Percentiles rank a stretch among this genome's conserved stretches.
These are phyloP conservation scores for Neurospora intermedia DNA, from an alignment of 495 filamentous ascomycete species.

Conservation along the genomic window DNA sequence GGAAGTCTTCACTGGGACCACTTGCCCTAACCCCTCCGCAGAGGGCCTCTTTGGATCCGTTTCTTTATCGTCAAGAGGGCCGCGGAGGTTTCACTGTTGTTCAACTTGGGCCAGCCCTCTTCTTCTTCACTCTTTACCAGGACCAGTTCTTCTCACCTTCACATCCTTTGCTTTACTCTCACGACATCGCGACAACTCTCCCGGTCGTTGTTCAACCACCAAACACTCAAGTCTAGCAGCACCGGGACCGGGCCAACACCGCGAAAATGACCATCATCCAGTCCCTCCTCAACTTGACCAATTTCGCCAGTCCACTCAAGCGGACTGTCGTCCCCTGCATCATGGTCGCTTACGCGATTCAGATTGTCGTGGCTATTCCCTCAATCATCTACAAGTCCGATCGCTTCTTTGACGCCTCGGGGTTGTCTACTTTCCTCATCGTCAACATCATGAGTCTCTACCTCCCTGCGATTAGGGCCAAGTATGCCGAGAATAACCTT, in stretches of 20 bases:
- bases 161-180: too few species aligned
- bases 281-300: slow-evolving; percentile 42
- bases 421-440: slow-evolving; percentile 49
- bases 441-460: slow-evolving; percentile 47
- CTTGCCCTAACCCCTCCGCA: too few species aligned
- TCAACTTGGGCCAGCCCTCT: not conserved
- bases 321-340: slow-evolving; percentile 48
- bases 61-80: not conserved
- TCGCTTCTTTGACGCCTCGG: slow-evolving; percentile 55
- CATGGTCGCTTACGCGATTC: slow-evolving; percentile 43
- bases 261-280: slow-evolving; percentile 38
- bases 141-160: too few species aligned
- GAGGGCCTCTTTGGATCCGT: too few species aligned
- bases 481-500: not conserved
- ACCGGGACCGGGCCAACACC: not conserved
- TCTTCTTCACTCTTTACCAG: too few species aligned
- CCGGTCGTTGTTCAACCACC: not conserved
- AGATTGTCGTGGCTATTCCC: slow-evolving; percentile 46
- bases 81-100: not conserved
- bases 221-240: not conserved
- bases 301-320: slow-evolving; percentile 48
- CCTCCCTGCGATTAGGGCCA: slow-evolving; percentile 44
- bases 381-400: slow-evolving; percentile 47
- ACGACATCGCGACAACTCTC: not conserved
- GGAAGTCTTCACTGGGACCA: too few species aligned